Conservation (phyloP, 1,284 basidiomycete genomes). For the Irpex rosettiformis region DNA sequence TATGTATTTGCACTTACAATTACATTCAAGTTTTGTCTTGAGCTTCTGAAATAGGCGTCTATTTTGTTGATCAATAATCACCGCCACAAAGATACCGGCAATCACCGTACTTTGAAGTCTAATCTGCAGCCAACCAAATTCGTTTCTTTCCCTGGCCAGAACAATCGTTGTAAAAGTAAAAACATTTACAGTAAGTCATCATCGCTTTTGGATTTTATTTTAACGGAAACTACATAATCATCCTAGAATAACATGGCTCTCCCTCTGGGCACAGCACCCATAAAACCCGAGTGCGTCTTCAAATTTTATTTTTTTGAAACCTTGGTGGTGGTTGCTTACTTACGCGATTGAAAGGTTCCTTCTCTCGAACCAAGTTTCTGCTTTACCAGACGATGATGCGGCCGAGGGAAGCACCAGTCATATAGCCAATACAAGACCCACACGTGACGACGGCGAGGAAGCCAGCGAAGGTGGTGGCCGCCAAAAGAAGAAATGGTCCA, state of each 20-base stretch:
- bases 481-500: slow-evolving; percentile 44
- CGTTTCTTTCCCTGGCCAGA: background rate
- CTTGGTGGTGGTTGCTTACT: too few species aligned
- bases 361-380: slow-evolving; percentile 37
- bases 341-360: slow-evolving; percentile 49
- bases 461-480: slow-evolving; percentile 23
- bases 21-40: too few species aligned
- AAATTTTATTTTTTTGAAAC: too few species aligned
- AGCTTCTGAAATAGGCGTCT: too few species aligned
- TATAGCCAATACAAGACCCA: slow-evolving; percentile 23
- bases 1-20: too few species aligned
- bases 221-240: background rate
- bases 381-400: slow-evolving; percentile 67
- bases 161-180: too few species aligned
- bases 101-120: background rate
- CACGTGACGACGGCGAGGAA: slow-evolving; percentile 28
- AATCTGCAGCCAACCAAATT: background rate
- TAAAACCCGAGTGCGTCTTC: slow-evolving; percentile 75
- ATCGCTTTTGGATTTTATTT: background rate
- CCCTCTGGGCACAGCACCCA: slow-evolving; percentile 60
- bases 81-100: slow-evolving; percentile 1
- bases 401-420: slow-evolving; percentile 63
- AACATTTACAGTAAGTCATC: too few species aligned
- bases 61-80: too few species aligned
- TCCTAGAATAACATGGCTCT: slow-evolving; percentile 7